Evolutionary conservation across 2,329 filamentous ascomycete species (phyloP).

Genomic region (Hypoxylon sp.): DNA sequence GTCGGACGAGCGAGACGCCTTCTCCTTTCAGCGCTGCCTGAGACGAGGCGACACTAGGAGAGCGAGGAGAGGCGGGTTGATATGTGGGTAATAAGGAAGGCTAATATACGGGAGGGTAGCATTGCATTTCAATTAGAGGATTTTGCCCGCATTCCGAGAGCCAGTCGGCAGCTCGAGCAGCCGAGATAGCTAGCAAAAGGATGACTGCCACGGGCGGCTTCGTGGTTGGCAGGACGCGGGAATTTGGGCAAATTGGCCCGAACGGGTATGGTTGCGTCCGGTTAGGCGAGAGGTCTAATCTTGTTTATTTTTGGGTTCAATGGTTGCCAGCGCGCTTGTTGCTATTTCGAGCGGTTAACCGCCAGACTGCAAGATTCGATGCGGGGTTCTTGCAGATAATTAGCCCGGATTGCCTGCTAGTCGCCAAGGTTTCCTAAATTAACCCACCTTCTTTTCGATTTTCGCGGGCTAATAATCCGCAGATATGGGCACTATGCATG

Average conservation of each 20-base stretch:
- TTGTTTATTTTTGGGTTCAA: constrained; percentile 38
- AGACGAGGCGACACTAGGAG: constrained; percentile 40
- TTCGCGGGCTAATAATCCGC: constrained; percentile 26
- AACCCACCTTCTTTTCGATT: constrained; percentile 34
- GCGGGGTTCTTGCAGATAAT: constrained; percentile 14
- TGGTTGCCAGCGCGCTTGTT: constrained; percentile 42
- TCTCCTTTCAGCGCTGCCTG: constrained; percentile 35
- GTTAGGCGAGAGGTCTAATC: constrained; percentile 20
- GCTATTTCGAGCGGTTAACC: constrained; percentile 46
- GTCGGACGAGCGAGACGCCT: constrained; percentile 43
- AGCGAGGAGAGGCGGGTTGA: not conserved
- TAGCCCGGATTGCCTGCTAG: constrained; percentile 26
- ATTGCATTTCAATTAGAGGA: constrained; percentile 32
- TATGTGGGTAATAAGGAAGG: constrained; percentile 24
- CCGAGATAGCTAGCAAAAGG: constrained; percentile 5
- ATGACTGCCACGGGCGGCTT: constrained; percentile 8
- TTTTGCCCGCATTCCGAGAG: constrained; percentile 34
- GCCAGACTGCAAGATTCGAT: constrained; percentile 21
- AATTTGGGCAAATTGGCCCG: constrained; percentile 39
- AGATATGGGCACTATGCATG: too few relatives aligned
- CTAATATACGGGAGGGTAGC: constrained; percentile 31
- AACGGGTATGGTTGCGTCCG: constrained; percentile 26
- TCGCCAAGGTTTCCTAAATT: constrained; percentile 40
- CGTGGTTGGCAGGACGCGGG: constrained; percentile 24
- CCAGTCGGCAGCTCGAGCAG: constrained; percentile 19